Evolutionary conservation across 164 flowering plant genomes (phyloP).

Genomic region (Vitis vinifera): DNA sequence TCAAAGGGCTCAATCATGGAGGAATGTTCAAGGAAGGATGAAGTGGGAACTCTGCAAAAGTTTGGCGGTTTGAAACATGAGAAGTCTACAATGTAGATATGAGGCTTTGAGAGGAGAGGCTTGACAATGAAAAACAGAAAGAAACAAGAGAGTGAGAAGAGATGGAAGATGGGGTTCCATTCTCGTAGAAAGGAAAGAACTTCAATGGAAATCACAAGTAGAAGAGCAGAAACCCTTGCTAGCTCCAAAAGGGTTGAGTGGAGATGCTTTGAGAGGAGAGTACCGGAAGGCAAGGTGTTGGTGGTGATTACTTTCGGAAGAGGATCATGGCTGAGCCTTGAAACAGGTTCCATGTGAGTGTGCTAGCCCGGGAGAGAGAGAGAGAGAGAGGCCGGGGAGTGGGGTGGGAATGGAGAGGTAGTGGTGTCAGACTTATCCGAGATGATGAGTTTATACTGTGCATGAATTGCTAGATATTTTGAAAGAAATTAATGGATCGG

Average conservation of each 20-base stretch:
- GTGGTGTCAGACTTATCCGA: background rate
- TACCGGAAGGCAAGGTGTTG: background rate
- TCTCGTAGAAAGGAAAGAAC: constrained; percentile 15
- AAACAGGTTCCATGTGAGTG: constrained; percentile 11
- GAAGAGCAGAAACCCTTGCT: constrained; percentile 14
- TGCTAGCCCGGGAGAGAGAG: too few relatives aligned
- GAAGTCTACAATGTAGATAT: constrained; percentile 62
- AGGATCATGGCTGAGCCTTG: constrained; percentile 8
- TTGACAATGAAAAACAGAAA: constrained; percentile 18
- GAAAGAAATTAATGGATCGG: too few relatives aligned
- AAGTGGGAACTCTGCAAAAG: constrained; percentile 47
- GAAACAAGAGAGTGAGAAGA: constrained; percentile 12
- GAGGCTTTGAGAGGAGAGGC: constrained; percentile 22
- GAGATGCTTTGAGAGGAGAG: constrained; percentile 11
- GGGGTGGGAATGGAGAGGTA: background rate
- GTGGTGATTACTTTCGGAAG: background rate
- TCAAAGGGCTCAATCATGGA: constrained; percentile 32
- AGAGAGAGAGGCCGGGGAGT: background rate
- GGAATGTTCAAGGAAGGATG: constrained; percentile 49
- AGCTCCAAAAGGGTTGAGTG: constrained; percentile 12
- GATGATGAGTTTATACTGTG: too few relatives aligned
- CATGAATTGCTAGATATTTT: too few relatives aligned
- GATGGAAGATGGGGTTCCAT: constrained; percentile 27
- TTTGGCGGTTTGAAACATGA: constrained; percentile 61
- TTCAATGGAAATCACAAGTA: constrained; percentile 21